Base-by-base conservation (phyloP, 2,329 filamentous ascomycete genomes). In the Colletotrichum melonis region DNA sequence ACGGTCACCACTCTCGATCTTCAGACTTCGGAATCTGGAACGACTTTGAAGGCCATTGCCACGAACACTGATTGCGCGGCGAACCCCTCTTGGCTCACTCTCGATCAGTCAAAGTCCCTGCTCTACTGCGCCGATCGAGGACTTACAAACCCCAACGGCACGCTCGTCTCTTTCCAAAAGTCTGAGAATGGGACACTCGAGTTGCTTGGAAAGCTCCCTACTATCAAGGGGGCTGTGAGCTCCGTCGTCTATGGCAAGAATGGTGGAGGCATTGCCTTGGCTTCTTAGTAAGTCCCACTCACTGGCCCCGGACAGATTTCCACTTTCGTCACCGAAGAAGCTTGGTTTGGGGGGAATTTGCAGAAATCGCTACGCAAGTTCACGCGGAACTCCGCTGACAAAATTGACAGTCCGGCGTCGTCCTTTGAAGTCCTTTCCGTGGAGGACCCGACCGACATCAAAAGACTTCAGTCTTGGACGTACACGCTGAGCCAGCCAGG, bases 1-100 rank as follows among this genome's bases (percentile, higher is more conserved):
- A 83, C 81, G 30, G 78, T 89, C 73, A 86, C 85, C 14, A 87
- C 86, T n/a, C 81, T 89, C 62, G 81, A 84, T 72, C 79, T 87
- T 67, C 26, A 67, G 26, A 57, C 58, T 6, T 67, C 69, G 1
- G 69, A 49, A 14, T 57, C 63, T 5, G 69, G 57, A 2, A 28
- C 64, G 12, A 68, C 57, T 12, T 30, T 72, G n/a, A 54, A 72
- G 19, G 63, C 69, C 30, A 72, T 72, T 49, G 59, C 64, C 3
- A 35, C 63, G 19, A 75, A 74, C 6, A 66, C 67, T 12, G 75
- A 76, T 19, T 75, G 73, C 52, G 73, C 71, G 19, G 73, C 69
- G 22, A 75, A 75, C 46, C 73, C 73, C 5, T 75, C 73, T 14
- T 75, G 73, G 73, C 73, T 75, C 26, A 74, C 73, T 35, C 65